Evolutionary conservation across 176 grass and related monocot species (phyloP).

Genomic region (Eragrostis curvula): DNA sequence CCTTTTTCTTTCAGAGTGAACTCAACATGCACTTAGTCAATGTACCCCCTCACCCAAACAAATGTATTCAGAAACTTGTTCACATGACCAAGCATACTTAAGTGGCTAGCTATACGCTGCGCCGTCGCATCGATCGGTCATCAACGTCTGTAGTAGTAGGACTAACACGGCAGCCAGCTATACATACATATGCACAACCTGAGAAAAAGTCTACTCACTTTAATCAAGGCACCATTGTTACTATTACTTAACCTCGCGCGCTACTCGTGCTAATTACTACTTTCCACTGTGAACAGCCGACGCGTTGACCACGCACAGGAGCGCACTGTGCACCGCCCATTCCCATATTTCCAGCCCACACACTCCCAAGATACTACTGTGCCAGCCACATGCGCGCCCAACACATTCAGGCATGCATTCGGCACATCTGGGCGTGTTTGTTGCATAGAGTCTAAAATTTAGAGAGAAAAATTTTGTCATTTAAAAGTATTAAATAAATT

Average conservation of each 20-base stretch:
- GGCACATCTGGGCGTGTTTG: too few relatives aligned
- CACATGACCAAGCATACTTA: not conserved
- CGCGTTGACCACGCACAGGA: constrained; percentile 33
- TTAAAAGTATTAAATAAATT: too few relatives aligned
- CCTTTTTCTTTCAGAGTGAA: not conserved
- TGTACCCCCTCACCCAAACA: not conserved
- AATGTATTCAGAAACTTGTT: not conserved
- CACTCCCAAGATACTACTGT: not conserved
- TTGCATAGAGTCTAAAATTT: too few relatives aligned
- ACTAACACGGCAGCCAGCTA: not conserved
- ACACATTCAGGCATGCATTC: too few relatives aligned
- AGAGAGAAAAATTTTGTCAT: too few relatives aligned
- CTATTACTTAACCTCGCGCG: constrained; percentile 4
- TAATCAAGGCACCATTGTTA: not conserved
- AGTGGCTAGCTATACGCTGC: not conserved
- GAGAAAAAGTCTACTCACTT: too few relatives aligned
- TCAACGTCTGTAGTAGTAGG: not conserved
- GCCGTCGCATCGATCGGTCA: not conserved
- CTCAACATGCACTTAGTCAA: not conserved
- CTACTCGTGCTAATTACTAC: not conserved
- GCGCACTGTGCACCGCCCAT: not conserved
- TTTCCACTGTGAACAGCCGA: constrained; percentile 27
- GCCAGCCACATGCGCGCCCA: not conserved
- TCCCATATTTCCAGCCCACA: not conserved
- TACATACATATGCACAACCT: too few relatives aligned